Evolutionary conservation across 495 filamentous ascomycete species (phyloP).

Genomic region (Neurospora terricola): DNA sequence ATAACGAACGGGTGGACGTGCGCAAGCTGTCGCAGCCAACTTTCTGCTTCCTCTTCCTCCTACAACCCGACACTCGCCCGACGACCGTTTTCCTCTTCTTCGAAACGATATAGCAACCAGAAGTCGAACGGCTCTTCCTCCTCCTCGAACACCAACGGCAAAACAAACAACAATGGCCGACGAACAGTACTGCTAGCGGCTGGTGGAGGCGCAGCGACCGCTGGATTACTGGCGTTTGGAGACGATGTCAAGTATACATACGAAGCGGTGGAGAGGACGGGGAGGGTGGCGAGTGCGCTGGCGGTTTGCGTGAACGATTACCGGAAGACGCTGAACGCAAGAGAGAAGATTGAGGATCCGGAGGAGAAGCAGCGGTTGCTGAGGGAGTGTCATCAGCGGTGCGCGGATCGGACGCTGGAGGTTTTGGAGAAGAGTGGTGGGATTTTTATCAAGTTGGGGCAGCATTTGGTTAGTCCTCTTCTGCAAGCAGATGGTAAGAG

Average conservation of each 20-base stretch:
- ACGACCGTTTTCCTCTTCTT: slow-evolving; percentile 9
- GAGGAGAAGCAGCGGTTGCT: slow-evolving; percentile 57
- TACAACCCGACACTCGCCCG: slow-evolving; percentile 13
- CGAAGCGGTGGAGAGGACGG: slow-evolving; percentile 63
- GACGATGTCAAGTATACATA: slow-evolving; percentile 67
- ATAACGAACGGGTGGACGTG: slow-evolving; percentile 25
- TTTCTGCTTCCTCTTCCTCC: slow-evolving; percentile 2
- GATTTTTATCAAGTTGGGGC: slow-evolving; percentile 96
- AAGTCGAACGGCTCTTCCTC: slow-evolving; percentile 26
- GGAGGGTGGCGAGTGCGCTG: slow-evolving; percentile 67
- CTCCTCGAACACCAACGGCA: background rate
- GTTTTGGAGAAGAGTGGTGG: slow-evolving; percentile 93
- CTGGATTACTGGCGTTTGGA: slow-evolving; percentile 53
- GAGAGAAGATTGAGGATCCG: slow-evolving; percentile 40
- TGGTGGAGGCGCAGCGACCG: slow-evolving; percentile 41
- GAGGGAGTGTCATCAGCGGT: slow-evolving; percentile 82
- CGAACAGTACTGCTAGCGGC: slow-evolving; percentile 19
- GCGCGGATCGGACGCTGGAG: slow-evolving; percentile 69
- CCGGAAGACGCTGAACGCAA: slow-evolving; percentile 64
- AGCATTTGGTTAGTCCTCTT: slow-evolving; percentile 80
- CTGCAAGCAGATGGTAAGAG: no score
- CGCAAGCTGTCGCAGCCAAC: slow-evolving; percentile 30
- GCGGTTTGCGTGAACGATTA: slow-evolving; percentile 90
- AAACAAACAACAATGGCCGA: slow-evolving; percentile 5
- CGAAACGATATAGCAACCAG: background rate